phyloP scores from a whole-genome alignment of 495 filamentous ascomycete species.

The Trypethelium eluteriae region DNA sequence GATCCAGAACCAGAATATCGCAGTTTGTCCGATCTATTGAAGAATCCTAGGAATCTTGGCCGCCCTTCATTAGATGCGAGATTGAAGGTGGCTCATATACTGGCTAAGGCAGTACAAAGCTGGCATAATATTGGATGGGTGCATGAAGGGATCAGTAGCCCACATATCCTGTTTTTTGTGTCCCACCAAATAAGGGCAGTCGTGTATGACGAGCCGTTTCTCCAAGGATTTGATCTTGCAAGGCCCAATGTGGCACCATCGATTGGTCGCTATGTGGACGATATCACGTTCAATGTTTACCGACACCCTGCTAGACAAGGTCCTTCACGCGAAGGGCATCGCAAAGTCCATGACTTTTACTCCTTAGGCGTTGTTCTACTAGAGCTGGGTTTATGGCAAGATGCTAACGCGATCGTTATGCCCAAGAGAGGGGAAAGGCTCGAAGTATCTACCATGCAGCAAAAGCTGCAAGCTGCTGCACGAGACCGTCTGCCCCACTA shows the following conservation, averaged over 20 bases:
- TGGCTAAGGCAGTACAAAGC: background rate
- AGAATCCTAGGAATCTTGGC: background rate
- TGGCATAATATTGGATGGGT: conserved; percentile 2
- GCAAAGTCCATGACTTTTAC: background rate
- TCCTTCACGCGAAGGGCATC: background rate
- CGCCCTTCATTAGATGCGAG: background rate
- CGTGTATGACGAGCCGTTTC: background rate
- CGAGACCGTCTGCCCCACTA: background rate
- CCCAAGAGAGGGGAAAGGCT: conserved; percentile 1
- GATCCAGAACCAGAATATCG: background rate
- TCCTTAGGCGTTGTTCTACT: background rate
- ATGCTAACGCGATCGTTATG: background rate
- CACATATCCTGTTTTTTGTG: background rate
- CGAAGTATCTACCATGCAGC: background rate
- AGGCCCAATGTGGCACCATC: background rate
- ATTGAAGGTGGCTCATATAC: background rate
- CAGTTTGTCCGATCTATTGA: background rate
- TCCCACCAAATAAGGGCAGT: background rate
- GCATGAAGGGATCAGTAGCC: background rate
- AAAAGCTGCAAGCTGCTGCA: background rate
- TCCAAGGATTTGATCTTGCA: conserved; percentile 3
- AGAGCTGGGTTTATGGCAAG: background rate
- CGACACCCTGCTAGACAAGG: background rate
- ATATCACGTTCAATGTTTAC: background rate
- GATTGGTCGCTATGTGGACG: background rate